phyloP scores from a whole-genome alignment of 768 basidiomycete genomes.

The Filobasidium floriforme region DNA sequence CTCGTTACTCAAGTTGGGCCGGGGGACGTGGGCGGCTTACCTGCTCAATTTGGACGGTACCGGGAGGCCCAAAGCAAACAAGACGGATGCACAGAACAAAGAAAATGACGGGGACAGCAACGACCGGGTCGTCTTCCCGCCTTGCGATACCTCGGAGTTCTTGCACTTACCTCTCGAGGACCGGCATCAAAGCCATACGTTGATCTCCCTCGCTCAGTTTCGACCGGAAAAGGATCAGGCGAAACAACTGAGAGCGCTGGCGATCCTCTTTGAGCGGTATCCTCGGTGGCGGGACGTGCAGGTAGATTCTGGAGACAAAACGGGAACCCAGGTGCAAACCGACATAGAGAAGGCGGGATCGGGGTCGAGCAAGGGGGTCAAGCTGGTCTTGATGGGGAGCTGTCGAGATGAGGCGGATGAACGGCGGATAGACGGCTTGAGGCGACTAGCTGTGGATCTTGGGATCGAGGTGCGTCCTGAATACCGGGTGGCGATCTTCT shows the following conservation, averaged over 20 bases:
- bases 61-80: no score
- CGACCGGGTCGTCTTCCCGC: slow-evolving; percentile 66
- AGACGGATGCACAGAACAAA: no score
- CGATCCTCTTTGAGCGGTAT: slow-evolving; percentile 53
- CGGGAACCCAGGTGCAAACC: no score
- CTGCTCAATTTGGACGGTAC: slow-evolving; percentile 29
- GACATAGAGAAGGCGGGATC: no score
- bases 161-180: slow-evolving; percentile 51
- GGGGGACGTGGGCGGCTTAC: slow-evolving; percentile 23
- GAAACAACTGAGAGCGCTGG: slow-evolving; percentile 66
- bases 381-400: slow-evolving; percentile 74
- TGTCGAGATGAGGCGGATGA: slow-evolving; percentile 71
- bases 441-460: slow-evolving; percentile 56
- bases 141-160: slow-evolving; percentile 78
- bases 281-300: slow-evolving; percentile 52
- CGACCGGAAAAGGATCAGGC: slow-evolving; percentile 95
- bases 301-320: no score
- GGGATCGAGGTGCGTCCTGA: slow-evolving; percentile 63
- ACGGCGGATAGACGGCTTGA: slow-evolving; percentile 59
- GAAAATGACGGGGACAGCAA: not conserved
- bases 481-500: no score
- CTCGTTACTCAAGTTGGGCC: slow-evolving; percentile 52
- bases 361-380: slow-evolving; percentile 49
- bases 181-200: slow-evolving; percentile 46
- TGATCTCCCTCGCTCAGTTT: slow-evolving; percentile 89